Evolutionary conservation across 768 basidiomycete genomes (phyloP).

Genomic region (Mycena amicta): DNA sequence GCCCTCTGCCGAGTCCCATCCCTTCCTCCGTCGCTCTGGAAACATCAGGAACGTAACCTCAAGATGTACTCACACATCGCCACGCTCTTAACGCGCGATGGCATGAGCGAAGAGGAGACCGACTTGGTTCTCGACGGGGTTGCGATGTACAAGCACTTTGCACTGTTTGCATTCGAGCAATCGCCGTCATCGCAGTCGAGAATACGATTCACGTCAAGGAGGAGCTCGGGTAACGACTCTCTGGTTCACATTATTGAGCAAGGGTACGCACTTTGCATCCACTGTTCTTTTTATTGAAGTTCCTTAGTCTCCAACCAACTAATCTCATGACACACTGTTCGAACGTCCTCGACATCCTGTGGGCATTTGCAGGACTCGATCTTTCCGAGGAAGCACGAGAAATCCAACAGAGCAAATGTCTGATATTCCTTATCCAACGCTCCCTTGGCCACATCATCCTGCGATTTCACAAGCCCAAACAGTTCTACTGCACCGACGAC

Average conservation of each 20-base stretch:
- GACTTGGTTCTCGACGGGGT: not conserved
- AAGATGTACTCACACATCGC: constrained; percentile 5
- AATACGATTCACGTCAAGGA: not conserved
- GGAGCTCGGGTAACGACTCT: too few species aligned
- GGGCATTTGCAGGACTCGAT: not conserved
- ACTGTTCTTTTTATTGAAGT: too few species aligned
- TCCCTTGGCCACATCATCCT: constrained; percentile 4
- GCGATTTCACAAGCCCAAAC: constrained; percentile 6
- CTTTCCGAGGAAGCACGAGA: constrained; percentile 5
- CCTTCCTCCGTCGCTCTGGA: not conserved
- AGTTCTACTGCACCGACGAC: not conserved
- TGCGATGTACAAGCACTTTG: constrained; percentile 5
- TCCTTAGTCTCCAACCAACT: not conserved
- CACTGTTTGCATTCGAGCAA: constrained; percentile 3
- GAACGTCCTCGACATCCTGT: constrained; percentile 2
- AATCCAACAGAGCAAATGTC: constrained; percentile 2
- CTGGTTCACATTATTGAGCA: too few species aligned
- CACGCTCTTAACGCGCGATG: constrained; percentile 3
- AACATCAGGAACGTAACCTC: not conserved
- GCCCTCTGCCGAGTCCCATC: not conserved
- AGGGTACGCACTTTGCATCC: too few species aligned
- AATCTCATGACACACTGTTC: constrained; percentile 3
- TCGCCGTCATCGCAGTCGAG: not conserved
- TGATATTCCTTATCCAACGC: constrained; percentile 7
- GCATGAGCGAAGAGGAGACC: not conserved